Percentiles rank a stretch among this genome's conserved stretches.
phyloP scores from a whole-genome alignment of 2,329 filamentous ascomycete species.

The Coleophoma crateriformis region DNA sequence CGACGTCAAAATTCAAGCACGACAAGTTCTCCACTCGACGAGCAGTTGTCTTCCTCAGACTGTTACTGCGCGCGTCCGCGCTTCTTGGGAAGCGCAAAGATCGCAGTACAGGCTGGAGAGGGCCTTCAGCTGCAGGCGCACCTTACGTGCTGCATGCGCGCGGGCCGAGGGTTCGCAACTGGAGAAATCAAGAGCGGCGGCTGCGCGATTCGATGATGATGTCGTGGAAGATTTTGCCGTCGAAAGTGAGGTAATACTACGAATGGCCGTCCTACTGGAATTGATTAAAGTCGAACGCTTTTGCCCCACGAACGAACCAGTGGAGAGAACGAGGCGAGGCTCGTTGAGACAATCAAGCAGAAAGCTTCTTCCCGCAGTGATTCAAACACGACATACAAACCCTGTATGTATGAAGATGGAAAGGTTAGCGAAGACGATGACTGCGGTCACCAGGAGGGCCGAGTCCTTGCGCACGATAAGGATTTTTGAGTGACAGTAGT shows the following conservation, averaged over 20 bases:
- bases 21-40: conserved; percentile 4
- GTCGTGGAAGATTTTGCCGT: not conserved
- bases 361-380: not conserved
- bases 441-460: conserved; percentile 1
- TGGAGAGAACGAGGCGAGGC: not conserved
- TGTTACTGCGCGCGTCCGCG: conserved; percentile 15
- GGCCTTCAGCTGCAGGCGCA: conserved; percentile 12
- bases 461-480: not conserved
- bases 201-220: conserved; percentile 1
- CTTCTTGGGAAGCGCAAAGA: conserved; percentile 10
- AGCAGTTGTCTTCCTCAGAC: too few relatives aligned
- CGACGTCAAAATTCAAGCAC: conserved; percentile 24
- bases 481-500: not conserved
- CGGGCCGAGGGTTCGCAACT: conserved; percentile 1
- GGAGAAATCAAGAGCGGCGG: not conserved
- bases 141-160: conserved; percentile 7
- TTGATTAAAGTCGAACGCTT: not conserved
- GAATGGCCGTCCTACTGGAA: not conserved
- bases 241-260: not conserved
- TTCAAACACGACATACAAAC: conserved; percentile 1
- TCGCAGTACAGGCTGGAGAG: conserved; percentile 2
- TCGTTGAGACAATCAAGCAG: conserved; percentile 1
- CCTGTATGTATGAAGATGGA: conserved; percentile 1
- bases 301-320: conserved; percentile 2
- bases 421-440: conserved; percentile 1